Conservation (phyloP, 768 basidiomycete species). For the Tylopilus subfusipes region DNA sequence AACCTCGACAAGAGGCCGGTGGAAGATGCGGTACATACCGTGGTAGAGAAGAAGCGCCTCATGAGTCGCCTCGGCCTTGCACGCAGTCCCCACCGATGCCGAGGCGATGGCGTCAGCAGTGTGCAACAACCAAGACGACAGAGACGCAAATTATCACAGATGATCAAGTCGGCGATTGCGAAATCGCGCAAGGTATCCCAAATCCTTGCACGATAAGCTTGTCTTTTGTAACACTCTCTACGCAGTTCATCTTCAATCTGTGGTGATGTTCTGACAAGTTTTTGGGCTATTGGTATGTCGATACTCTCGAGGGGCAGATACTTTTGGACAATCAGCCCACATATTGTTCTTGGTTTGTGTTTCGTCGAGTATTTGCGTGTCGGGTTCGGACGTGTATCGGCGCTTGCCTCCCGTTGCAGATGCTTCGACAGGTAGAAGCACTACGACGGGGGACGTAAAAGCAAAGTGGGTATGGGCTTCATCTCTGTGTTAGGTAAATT, state of each 20-base stretch:
- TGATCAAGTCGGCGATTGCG: constrained; percentile 18
- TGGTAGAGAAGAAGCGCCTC: not conserved
- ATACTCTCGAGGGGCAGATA: constrained; percentile 1
- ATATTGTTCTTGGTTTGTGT: constrained; percentile 15
- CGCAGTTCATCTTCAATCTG: constrained; percentile 22
- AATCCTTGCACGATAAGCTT: constrained; percentile 9
- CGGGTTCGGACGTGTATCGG: constrained; percentile 7
- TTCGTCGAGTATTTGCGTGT: constrained; percentile 24
- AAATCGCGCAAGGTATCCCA: constrained; percentile 24
- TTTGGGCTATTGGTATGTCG: not conserved
- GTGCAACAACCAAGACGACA: constrained; percentile 8
- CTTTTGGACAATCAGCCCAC: constrained; percentile 10
- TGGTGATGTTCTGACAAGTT: constrained; percentile 15
- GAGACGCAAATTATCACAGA: constrained; percentile 16
- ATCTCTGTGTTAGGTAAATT: constrained; percentile 4
- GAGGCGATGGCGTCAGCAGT: not conserved
- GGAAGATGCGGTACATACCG: constrained; percentile 7
- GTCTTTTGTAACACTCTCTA: constrained; percentile 19
- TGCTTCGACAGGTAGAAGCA: constrained; percentile 8
- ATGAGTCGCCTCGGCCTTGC: constrained; percentile 4
- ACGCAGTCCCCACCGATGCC: constrained; percentile 1
- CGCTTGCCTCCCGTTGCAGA: constrained; percentile 5
- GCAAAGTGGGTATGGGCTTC: constrained; percentile 6
- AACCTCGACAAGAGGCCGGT: constrained; percentile 1
- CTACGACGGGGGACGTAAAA: constrained; percentile 5